phyloP scores from a whole-genome alignment of 331 rosid genomes.

The Malus hybrid region DNA sequence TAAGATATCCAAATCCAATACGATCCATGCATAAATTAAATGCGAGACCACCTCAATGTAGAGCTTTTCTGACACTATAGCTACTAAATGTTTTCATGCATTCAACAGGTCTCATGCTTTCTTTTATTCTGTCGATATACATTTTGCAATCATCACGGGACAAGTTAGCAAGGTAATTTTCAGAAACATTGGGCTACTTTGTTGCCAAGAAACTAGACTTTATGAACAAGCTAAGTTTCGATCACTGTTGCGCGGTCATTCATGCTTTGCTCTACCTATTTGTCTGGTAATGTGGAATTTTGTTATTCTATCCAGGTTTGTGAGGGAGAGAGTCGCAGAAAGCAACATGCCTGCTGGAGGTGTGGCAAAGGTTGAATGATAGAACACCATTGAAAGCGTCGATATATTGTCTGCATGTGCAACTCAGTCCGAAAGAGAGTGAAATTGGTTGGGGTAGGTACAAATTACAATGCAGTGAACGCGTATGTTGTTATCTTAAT shows the following conservation, averaged over 20 bases:
- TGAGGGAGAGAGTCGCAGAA: conserved; percentile 84
- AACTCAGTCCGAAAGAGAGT: neutral
- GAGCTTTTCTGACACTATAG: conserved; percentile 7
- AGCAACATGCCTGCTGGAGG: conserved; percentile 72
- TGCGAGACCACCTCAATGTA: neutral
- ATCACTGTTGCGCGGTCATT: neutral
- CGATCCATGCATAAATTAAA: neutral
- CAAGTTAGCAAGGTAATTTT: conserved; percentile 62
- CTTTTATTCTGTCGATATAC: conserved; percentile 78
- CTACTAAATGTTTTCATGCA: conserved; percentile 16
- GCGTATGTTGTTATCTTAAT: neutral
- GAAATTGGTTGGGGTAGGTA: neutral
- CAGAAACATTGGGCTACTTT: neutral
- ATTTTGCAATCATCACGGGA: conserved; percentile 82
- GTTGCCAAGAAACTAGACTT: neutral
- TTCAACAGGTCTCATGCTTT: conserved; percentile 68
- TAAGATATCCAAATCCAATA: neutral
- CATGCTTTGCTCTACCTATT: neutral
- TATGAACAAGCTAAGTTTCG: neutral
- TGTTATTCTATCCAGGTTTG: conserved; percentile 46
- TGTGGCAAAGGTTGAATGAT: conserved; percentile 83
- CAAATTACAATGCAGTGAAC: neutral
- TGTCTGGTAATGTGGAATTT: neutral
- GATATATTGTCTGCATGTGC: neutral
- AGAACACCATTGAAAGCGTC: conserved; percentile 1